These are phyloP conservation scores for Neopestalotiopsis clavispora DNA, from an alignment of 2,329 filamentous ascomycete genomes.

Conservation along the genomic window DNA sequence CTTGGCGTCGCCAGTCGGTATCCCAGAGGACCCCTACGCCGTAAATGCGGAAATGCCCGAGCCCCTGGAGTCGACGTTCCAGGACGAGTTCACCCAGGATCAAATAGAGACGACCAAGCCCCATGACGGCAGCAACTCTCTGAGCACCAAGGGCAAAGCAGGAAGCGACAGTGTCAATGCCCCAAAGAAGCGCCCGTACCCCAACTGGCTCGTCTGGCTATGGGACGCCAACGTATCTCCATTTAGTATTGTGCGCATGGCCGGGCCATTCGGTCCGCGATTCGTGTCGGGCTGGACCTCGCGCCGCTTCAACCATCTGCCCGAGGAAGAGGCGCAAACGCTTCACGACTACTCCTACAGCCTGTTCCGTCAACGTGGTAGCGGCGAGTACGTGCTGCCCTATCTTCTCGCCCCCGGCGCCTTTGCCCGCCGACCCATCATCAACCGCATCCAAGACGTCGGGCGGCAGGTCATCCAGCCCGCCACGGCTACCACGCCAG, in stretches of 20 bases:
- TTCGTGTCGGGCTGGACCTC: slow-evolving; percentile 96
- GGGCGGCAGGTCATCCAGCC: slow-evolving; percentile 69
- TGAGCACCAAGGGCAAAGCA: slow-evolving; percentile 41
- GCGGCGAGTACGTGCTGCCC: slow-evolving; percentile 89
- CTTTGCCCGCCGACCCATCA: slow-evolving; percentile 85
- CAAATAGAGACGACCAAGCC: slow-evolving; percentile 50
- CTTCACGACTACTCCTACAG: slow-evolving; percentile 95
- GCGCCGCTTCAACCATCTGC: slow-evolving; percentile 88
- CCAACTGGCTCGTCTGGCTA: slow-evolving; percentile 87
- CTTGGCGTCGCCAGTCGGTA: slow-evolving; percentile 89
- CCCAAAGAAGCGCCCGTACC: slow-evolving; percentile 61
- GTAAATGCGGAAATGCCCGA: slow-evolving; percentile 82
- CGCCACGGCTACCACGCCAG: slow-evolving; percentile 35
- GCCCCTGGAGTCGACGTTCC: slow-evolving; percentile 72
- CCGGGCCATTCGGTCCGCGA: slow-evolving; percentile 87
- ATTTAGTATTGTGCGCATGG: slow-evolving; percentile 86
- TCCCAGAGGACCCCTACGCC: slow-evolving; percentile 93
- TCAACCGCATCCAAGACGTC: slow-evolving; percentile 84
- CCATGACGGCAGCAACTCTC: slow-evolving; percentile 39
- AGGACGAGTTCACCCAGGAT: slow-evolving; percentile 80
- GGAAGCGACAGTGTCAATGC: slow-evolving; percentile 36
- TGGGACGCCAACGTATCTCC: slow-evolving; percentile 98
- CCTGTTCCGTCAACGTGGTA: slow-evolving; percentile 89
- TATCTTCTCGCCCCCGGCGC: slow-evolving; percentile 94
- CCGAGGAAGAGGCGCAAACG: slow-evolving; percentile 76